phyloP scores from a whole-genome alignment of 345 rosid species.

The Geranium rotundifolium region DNA sequence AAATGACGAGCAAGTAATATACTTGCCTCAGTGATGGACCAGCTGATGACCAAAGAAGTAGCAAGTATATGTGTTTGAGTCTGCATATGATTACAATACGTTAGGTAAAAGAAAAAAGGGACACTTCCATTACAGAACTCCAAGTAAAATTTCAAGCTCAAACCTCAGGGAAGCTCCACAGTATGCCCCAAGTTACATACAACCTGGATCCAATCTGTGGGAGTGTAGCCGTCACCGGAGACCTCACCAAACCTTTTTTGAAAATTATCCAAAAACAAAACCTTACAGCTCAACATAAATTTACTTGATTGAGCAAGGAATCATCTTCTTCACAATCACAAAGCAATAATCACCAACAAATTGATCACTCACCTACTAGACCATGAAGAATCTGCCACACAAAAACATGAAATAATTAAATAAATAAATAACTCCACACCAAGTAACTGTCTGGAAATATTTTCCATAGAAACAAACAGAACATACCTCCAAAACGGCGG shows the following conservation, averaged over 20 bases:
- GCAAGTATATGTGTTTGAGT: slow-evolving; percentile 53
- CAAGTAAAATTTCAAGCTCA: background rate
- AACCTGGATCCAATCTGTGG: slow-evolving; percentile 88
- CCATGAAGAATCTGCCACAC: slow-evolving; percentile 70
- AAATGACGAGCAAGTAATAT: background rate
- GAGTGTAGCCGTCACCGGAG: slow-evolving; percentile 77
- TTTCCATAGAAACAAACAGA: background rate
- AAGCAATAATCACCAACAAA: background rate
- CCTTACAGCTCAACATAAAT: too few species aligned
- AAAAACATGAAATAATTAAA: slow-evolving; percentile 5
- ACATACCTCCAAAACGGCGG: slow-evolving; percentile 77
- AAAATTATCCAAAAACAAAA: background rate
- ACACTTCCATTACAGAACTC: background rate
- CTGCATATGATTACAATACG: slow-evolving; percentile 19
- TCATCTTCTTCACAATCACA: background rate
- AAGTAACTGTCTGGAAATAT: background rate
- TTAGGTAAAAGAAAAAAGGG: background rate
- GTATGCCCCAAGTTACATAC: slow-evolving; percentile 79
- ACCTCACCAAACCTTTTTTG: slow-evolving; percentile 70
- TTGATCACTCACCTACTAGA: slow-evolving; percentile 39
- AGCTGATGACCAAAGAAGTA: slow-evolving; percentile 77
- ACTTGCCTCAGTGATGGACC: slow-evolving; percentile 89
- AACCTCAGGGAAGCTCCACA: slow-evolving; percentile 81
- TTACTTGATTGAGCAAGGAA: background rate
- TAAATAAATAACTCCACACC: background rate